Conservation (phyloP, 768 basidiomycete species). For the Amanita pallidorosea region DNA sequence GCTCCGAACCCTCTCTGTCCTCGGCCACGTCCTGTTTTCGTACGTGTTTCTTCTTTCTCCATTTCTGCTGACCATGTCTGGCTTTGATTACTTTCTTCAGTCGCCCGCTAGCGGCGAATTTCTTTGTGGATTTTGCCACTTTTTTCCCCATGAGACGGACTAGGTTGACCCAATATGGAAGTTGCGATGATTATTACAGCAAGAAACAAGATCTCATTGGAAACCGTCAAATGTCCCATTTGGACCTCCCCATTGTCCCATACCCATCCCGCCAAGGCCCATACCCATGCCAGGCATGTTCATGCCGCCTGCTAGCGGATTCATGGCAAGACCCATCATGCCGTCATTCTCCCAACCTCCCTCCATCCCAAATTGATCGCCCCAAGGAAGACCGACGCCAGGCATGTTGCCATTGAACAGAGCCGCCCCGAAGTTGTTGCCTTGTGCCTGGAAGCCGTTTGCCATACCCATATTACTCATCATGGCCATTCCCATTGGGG, state of each 20-base stretch:
- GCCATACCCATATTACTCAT: constrained; percentile 16
- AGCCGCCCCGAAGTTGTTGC: constrained; percentile 12
- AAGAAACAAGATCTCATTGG: not conserved
- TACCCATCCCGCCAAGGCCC: constrained; percentile 29
- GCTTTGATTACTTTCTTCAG: constrained; percentile 81
- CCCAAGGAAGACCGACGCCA: constrained; percentile 23
- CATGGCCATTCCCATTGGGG: constrained; percentile 18
- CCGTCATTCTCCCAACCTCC: constrained; percentile 22
- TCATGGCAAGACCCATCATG: constrained; percentile 24
- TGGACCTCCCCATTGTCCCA: constrained; percentile 25
- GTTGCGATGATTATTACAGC: too few species aligned
- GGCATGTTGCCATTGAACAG: constrained; percentile 24
- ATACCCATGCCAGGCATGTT: constrained; percentile 35
- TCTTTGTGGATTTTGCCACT: constrained; percentile 70
- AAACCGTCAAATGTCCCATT: constrained; percentile 10
- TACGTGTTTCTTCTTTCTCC: constrained; percentile 58
- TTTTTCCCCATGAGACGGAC: constrained; percentile 30
- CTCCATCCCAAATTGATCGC: constrained; percentile 20
- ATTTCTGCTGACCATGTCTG: constrained; percentile 71
- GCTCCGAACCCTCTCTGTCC: constrained; percentile 10
- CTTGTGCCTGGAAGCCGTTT: constrained; percentile 10
- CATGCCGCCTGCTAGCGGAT: constrained; percentile 28
- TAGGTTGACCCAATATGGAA: too few species aligned
- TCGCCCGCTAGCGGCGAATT: constrained; percentile 82
- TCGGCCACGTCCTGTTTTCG: constrained; percentile 33